Evolutionary conservation across 768 basidiomycete species (phyloP).

Genomic region (Boletus rubroflammeus): DNA sequence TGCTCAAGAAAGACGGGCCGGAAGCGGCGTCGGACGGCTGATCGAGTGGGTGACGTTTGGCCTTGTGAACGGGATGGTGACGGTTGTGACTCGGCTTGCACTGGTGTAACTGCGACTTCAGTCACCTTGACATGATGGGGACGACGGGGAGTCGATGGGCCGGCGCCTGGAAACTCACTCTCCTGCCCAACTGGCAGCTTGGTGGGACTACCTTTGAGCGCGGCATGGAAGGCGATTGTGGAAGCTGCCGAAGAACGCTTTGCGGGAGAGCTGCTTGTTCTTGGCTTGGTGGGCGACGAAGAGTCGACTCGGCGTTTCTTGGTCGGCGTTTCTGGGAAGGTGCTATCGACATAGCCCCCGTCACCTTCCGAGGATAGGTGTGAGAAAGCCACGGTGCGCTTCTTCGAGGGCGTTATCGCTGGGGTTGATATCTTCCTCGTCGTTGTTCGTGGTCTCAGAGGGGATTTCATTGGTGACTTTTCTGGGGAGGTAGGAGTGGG

Average conservation of each 20-base stretch:
- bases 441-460: slow-evolving; percentile 13
- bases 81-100: slow-evolving; percentile 24
- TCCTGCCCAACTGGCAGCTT: slow-evolving; percentile 1
- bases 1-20: slow-evolving; percentile 48
- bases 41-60: slow-evolving; percentile 9
- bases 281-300: slow-evolving; percentile 10
- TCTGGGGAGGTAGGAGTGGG: slow-evolving; percentile 5
- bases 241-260: slow-evolving; percentile 1
- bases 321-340: slow-evolving; percentile 40
- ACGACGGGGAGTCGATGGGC: slow-evolving; percentile 26
- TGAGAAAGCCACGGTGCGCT: slow-evolving; percentile 28
- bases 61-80: slow-evolving; percentile 19
- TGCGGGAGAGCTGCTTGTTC: slow-evolving; percentile 10
- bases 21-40: slow-evolving; percentile 37
- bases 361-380: slow-evolving; percentile 5
- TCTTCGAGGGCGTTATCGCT: slow-evolving; percentile 26
- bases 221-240: slow-evolving; percentile 19
- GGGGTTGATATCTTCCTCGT: neutral
- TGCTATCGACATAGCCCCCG: slow-evolving; percentile 27
- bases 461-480: slow-evolving; percentile 21
- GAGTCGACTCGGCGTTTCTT: slow-evolving; percentile 38
- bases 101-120: neutral
- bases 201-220: slow-evolving; percentile 8
- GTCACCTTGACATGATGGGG: slow-evolving; percentile 10
- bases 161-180: neutral